These are phyloP conservation scores for Francoa sonchifolia DNA, from an alignment of 441 rosid genomes.

Conservation along the genomic window DNA sequence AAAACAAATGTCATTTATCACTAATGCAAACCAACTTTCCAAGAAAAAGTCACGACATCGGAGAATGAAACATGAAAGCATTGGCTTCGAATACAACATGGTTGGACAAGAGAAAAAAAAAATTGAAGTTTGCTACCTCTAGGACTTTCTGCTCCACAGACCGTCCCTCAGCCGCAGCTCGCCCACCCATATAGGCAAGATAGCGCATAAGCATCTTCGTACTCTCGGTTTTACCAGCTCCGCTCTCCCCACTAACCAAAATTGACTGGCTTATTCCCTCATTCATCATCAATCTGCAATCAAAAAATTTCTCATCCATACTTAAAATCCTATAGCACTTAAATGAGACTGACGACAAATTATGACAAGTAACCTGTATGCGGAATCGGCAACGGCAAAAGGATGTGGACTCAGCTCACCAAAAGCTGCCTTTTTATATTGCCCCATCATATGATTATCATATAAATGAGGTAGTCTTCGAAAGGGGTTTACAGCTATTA, in stretches of 20 bases:
- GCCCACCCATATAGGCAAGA: conserved; percentile 71
- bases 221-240: conserved; percentile 80
- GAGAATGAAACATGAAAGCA: conserved; percentile 8
- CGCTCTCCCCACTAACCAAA: conserved; percentile 75
- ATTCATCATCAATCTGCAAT: conserved; percentile 52
- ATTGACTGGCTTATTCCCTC: conserved; percentile 61
- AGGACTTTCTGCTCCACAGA: conserved; percentile 74
- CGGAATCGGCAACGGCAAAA: conserved; percentile 68
- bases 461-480: conserved; percentile 55
- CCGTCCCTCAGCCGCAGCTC: conserved; percentile 39
- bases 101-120: not conserved
- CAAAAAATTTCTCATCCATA: conserved; percentile 11
- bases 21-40: conserved; percentile 11
- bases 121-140: conserved; percentile 29
- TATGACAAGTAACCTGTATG: conserved; percentile 40
- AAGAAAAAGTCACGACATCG: conserved; percentile 5
- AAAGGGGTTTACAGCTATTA: conserved; percentile 70
- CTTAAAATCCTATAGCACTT: conserved; percentile 4
- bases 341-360: conserved; percentile 2
- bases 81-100: conserved; percentile 6
- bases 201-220: conserved; percentile 70
- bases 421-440: conserved; percentile 46
- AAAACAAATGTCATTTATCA: not conserved
- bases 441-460: conserved; percentile 41
- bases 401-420: conserved; percentile 72